Evolutionary conservation across 805 yeast genomes (phyloP), one percentile per base, ranked within the genome.

Genomic region (Tetrapisispora fleetii): DNA sequence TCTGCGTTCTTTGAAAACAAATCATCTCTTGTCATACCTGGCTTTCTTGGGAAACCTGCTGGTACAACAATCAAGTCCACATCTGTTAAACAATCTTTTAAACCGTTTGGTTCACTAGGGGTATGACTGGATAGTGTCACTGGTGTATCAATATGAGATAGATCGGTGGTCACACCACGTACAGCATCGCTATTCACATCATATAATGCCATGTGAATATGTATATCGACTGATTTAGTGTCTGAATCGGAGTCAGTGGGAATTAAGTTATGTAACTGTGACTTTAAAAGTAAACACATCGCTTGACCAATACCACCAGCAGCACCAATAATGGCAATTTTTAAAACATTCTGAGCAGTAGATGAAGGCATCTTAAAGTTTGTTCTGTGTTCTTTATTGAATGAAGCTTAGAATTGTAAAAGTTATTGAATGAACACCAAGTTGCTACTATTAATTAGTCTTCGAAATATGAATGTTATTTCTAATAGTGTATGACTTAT

Each of bases 261-360:
- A 18, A 55, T 43, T 22, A 52, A 35, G 14, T 45, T 46, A 9
- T 52, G 54, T 24, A 61, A 45, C 45, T 60, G 63, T 1, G 87
- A 71, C 68, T 88, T 88, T 58, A 88, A 73, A 54, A 88, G 75
- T 48, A 89, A 78, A 14, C 95, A 86, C 52, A 88, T 75, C 40
- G 96, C 95, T 74, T 89, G 96, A 48, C 96, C 96, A 63, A 88
- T 88, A 52, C 96, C 96, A 59, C 95, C 95, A 48, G 91, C 89
- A 50, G 96, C 96, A 55, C 96, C 96, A 47, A 83, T 75, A 51
- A 88, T 89, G 49, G 95, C 77, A 47, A 86, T 95, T 74, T 87
- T 88, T 40, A 68, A 35, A 17, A 37, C n/a, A 10, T 27, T 10
- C 2, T 28, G 14, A 16, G 1, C 28, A n/a, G 16, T n/a, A 18